Conservation (phyloP, 1,284 basidiomycete species). For the Ustilago lituana region DNA sequence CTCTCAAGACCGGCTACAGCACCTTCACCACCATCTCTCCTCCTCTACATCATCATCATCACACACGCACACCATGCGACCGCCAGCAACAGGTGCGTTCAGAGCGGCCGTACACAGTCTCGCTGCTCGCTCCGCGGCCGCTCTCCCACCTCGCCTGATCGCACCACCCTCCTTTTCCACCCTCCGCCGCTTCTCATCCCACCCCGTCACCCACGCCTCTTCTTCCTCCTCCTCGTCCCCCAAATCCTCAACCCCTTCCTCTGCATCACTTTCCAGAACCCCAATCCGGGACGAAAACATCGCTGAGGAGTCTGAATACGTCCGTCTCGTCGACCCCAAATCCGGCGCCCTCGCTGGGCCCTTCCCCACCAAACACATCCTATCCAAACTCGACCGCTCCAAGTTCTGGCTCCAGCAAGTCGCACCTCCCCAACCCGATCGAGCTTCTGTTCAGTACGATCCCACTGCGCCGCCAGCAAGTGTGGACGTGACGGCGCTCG, state of each 20-base stretch:
- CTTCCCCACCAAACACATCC: slow-evolving; percentile 43
- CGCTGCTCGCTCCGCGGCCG: not conserved
- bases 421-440: slow-evolving; percentile 22
- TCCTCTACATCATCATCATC: not conserved
- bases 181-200: not conserved
- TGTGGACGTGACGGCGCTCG: slow-evolving; percentile 14
- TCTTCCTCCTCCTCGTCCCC: not conserved
- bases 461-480: not conserved
- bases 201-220: not conserved
- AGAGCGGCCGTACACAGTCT: not conserved
- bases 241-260: not conserved
- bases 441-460: slow-evolving; percentile 17
- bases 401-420: slow-evolving; percentile 57
- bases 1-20: too few species aligned
- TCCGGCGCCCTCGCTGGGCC: slow-evolving; percentile 53
- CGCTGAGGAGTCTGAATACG: slow-evolving; percentile 16
- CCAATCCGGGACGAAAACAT: slow-evolving; percentile 43
- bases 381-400: slow-evolving; percentile 52
- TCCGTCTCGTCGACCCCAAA: slow-evolving; percentile 57
- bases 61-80: slow-evolving; percentile 6
- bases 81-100: not conserved
- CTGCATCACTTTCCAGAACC: slow-evolving; percentile 2
- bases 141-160: too few species aligned
- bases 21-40: not conserved
- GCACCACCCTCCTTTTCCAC: too few species aligned